Percentiles rank a stretch among this genome's conserved stretches.
These are phyloP conservation scores for Neurospora africana DNA, from an alignment of 495 filamentous ascomycete genomes.

Conservation along the genomic window DNA sequence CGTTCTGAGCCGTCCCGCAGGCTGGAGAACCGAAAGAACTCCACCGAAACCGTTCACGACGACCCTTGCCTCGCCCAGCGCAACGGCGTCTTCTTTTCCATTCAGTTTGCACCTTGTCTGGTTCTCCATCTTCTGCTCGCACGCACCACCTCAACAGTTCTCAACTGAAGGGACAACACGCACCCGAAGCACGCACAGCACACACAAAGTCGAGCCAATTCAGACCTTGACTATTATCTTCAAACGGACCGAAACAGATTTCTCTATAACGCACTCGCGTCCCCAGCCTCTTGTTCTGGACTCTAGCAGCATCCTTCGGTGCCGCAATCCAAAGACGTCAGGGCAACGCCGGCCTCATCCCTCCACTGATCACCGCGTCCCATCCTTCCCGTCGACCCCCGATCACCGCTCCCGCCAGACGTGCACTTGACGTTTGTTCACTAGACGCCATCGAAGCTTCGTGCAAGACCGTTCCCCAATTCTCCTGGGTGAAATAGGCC, in stretches of 20 bases:
- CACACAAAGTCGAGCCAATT: background rate
- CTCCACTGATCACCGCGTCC: background rate
- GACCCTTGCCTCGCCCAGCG: background rate
- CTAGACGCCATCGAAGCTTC: background rate
- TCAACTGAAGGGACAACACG: background rate
- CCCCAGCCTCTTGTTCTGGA: background rate
- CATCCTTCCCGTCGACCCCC: background rate
- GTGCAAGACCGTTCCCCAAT: background rate
- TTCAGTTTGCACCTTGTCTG: background rate
- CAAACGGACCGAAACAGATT: background rate
- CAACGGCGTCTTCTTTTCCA: background rate
- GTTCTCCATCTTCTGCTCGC: background rate
- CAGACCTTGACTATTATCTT: background rate
- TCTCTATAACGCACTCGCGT: background rate
- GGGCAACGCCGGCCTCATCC: background rate
- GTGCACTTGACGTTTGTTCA: background rate
- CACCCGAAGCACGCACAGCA: background rate
- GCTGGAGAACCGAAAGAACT: background rate
- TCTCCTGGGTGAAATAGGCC: background rate
- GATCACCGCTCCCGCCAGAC: background rate
- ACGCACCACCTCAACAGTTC: background rate
- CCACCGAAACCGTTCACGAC: background rate
- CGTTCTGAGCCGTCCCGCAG: background rate
- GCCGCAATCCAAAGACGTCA: background rate
- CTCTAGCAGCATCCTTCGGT: background rate